Base-by-base conservation (phyloP, 116 monocot genomes). In the Iris pallida region DNA sequence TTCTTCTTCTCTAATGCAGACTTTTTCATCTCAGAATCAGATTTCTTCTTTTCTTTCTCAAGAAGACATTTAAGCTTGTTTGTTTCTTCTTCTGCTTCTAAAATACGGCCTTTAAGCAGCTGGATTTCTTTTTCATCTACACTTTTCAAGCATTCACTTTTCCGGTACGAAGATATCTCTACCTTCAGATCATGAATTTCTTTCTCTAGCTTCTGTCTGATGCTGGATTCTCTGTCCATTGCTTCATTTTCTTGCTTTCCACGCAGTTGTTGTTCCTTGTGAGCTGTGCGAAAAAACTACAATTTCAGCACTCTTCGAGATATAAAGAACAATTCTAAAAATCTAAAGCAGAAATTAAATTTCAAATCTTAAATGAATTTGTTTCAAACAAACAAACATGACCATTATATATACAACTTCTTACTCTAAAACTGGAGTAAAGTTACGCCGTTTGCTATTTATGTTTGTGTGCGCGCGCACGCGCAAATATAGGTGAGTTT, bases 11-110 rank as follows among this genome's bases (percentile, higher is more conserved):
- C 77, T 2, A 51, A 55, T 11, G 61, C 65, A 46, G 71, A 15
- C 67, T 79, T 92, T 71, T 79, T 90, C 47, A 77, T 82, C 80
- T 93, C 88, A 16, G 42, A 64, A 62, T 83, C 76, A 53, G 3
- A 53, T 73, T 53, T 81, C 20, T 61, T 85, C 42, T 70, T 84
- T 78, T 99, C 98, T 76, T 84, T 76, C 51, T 74, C 70, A 59
- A 90, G 79, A 71, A 76, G 78, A 14, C 76, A 52, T 48, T 79
- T 79, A 19, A 93, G 88, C 51, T 60, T 80, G 62, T 84, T 79
- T 41, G 82, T 69, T 83, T 99, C 88, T 60, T 73, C 64, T 59
- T 86, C 69, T 10, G 53, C 45, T 52, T 83, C 81, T 19, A 61
- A 67, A 42, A 80, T 60, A 19, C 61, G 47, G 47, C 60, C 9